Base-by-base conservation (phyloP, 257 asterid genomes). In the Jasminum sambac region DNA sequence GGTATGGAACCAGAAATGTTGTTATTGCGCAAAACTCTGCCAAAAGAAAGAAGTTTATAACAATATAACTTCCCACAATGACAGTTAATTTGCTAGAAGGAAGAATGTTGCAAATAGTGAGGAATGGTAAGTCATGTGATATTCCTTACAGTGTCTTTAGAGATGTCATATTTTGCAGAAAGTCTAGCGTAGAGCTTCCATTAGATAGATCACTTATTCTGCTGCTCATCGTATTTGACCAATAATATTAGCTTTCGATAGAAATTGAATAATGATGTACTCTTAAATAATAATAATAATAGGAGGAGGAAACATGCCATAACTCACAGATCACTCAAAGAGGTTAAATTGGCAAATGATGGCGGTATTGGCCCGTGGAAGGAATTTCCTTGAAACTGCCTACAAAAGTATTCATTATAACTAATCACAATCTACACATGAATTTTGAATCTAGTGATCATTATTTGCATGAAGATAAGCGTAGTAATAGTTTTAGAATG, bases 341-440 rank as follows among this genome's bases (percentile, higher is more conserved):
- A 44, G n/a, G 77, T 73, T 78, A 81, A 71, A 38, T 76, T 78
- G 74, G 88, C 73, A 70, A 80, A 78, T 5, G 95, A 79, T 42
- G 78, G 64, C 26, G 98, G 98, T 70, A 92, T 88, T 67, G 88
- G 69, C 60, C 98, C 98, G 55, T 85, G 80, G 73, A 92, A 84
- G 63, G 96, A 82, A 79, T 92, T 92, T 44, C 98, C 96, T 66
- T 89, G 92, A 9, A 92, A 77, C 82, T 89, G 81, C 87, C 98
- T 92, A 82, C 57, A 74, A 58, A 69, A 5, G 30, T 26, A 52
- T 67, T n/a, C 30, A 30, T 70, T 57, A 67, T 7, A 57, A 43
- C 48, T 39, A n/a, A 48, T 61, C 48, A 83, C 38, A 70, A 42
- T 30, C 11, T 11, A 74, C 60, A 46, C 42, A 26, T 21, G 4